Evolutionary conservation across 2,329 filamentous ascomycete species (phyloP).

Genomic region (Alternaria triticina): DNA sequence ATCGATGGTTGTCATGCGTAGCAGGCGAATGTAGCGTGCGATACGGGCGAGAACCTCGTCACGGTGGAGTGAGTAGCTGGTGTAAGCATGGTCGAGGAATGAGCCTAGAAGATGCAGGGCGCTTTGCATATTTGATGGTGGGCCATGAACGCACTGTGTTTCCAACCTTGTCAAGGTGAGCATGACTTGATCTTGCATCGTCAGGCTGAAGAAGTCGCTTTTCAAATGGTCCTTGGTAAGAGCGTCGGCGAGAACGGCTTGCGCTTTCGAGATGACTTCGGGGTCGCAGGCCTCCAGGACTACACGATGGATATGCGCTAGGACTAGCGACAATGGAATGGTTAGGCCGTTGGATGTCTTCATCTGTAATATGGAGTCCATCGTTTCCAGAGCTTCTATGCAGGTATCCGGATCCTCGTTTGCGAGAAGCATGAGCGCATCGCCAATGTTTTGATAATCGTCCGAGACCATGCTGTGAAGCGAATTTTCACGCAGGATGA

Average conservation of each 20-base stretch:
- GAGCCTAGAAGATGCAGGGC: constrained; percentile 39
- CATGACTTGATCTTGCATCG: constrained; percentile 18
- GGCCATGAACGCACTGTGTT: constrained; percentile 30
- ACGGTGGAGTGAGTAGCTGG: constrained; percentile 9
- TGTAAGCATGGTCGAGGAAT: constrained; percentile 40
- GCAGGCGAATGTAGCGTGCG: constrained; percentile 36
- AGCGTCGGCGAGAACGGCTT: constrained; percentile 31
- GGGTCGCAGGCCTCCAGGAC: constrained; percentile 23
- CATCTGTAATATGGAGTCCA: constrained; percentile 26
- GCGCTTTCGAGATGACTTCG: constrained; percentile 41
- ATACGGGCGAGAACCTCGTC: constrained; percentile 10
- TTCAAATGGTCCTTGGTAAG: constrained; percentile 14
- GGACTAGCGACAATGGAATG: constrained; percentile 25
- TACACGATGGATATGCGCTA: constrained; percentile 29
- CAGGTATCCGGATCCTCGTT: constrained; percentile 36
- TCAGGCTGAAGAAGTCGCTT: constrained; percentile 23
- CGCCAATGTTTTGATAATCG: constrained; percentile 29
- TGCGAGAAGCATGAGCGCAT: constrained; percentile 31
- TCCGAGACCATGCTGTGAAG: constrained; percentile 18
- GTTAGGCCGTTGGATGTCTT: constrained; percentile 9
- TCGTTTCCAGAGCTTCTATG: constrained; percentile 25
- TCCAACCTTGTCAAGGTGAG: constrained; percentile 33
- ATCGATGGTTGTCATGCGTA: constrained; percentile 40
- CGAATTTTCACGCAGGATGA: constrained; percentile 25
- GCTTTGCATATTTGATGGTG: constrained; percentile 41